These are phyloP conservation scores for Trametes cubensis DNA, from an alignment of 768 basidiomycete genomes.

Conservation along the genomic window DNA sequence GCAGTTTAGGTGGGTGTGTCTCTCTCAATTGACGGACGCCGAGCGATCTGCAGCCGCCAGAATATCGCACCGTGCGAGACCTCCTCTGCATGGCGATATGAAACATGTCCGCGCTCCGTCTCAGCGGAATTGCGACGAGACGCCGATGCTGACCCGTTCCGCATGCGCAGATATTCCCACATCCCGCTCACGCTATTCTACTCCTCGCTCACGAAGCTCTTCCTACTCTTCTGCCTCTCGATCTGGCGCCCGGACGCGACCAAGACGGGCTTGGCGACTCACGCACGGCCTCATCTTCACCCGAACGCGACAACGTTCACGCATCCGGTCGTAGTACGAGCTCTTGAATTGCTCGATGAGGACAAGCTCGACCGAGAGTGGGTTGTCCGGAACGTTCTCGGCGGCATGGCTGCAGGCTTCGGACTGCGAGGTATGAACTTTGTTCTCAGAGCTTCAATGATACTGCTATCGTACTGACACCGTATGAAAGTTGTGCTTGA, in stretches of 20 bases:
- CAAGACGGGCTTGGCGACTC: conserved; percentile 17
- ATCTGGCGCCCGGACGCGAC: conserved; percentile 65
- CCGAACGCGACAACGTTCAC: conserved; percentile 35
- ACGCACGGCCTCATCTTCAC: conserved; percentile 2
- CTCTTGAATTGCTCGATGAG: conserved; percentile 65
- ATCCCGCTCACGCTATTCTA: conserved; percentile 81
- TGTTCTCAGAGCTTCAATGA: neutral
- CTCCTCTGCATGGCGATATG: neutral
- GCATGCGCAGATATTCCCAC: conserved; percentile 57
- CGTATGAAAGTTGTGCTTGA: conserved; percentile 69
- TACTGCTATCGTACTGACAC: conserved; percentile 1
- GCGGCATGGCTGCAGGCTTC: conserved; percentile 87
- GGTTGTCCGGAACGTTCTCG: conserved; percentile 80
- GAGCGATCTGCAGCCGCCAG: neutral
- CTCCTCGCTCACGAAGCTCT: conserved; percentile 82
- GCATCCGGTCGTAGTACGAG: conserved; percentile 40
- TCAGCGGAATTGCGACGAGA: neutral
- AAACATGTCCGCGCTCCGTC: neutral
- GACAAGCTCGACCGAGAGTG: conserved; percentile 79
- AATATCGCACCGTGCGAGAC: neutral
- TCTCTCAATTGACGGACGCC: too few species aligned
- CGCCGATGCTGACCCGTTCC: neutral
- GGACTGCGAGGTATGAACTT: conserved; percentile 67
- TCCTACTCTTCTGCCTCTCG: conserved; percentile 78
- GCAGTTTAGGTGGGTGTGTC: conserved; percentile 57